Base-by-base conservation (phyloP, 768 basidiomycete species). In the Rhizopogon vesiculosus region DNA sequence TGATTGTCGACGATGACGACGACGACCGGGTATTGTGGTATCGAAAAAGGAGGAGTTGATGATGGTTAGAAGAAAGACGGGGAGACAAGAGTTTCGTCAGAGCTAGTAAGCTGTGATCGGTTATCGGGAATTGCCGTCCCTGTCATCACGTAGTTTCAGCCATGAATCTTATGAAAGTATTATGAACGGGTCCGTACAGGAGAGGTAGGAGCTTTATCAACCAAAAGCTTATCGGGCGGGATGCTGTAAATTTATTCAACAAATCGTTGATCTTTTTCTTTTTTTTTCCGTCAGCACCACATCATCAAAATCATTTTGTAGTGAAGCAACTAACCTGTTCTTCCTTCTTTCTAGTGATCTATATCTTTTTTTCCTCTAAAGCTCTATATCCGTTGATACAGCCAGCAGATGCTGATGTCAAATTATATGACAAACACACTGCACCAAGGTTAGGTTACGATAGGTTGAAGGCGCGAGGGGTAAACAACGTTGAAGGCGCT, bases 51-150 rank as follows among this genome's bases (percentile, higher is more conserved):
- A 74, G 56, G 74, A 71, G 69, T 71, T 63, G 64, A 57, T 64
- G 54, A 57, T 73, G 53, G 56, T 74, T 66, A 64, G 71, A 60
- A 41, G 69, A 64, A 57, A 70, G 74, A 62, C 66, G 76, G 66
- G 25, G 73, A 72, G 51, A 59, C 52, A 64, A 59, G 38, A 53
- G 69, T 64, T 59, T 66, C 69, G 67, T 64, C 61, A 55, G 53
- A 51, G 54, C 52, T 45, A 60, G 59, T 72, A 72, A 78, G 73
- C 64, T 70, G 76, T 78, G 81, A 82, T 82, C 82, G 81, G 74
- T 72, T 71, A 74, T 79, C 78, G 77, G 80, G 81, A 81, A 81
- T 59, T 64, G 65, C 73, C 78, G 71, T 77, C 76, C 78, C 74
- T 72, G 68, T 71, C 68, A 69, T 70, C 64, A 64, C 62, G 67